Evolutionary conservation across 1,284 basidiomycete genomes (phyloP), one percentile per base, ranked within the genome.

Genomic region (Apiotrichum brassicae): DNA sequence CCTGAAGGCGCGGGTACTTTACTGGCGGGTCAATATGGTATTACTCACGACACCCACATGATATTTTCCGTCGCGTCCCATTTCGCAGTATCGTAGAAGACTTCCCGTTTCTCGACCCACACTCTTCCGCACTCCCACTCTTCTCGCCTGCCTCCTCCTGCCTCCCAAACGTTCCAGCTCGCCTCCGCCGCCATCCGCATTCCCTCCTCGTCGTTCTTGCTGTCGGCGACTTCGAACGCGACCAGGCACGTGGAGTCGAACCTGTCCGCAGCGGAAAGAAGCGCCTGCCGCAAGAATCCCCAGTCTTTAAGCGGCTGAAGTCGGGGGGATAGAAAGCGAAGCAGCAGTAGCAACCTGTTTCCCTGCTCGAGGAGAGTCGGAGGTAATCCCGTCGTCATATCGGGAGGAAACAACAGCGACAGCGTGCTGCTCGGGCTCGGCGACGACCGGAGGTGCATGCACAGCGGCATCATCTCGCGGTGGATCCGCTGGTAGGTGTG

Each of bases 91-190:
- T 89, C 85, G 68, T 93, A 95, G 64, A 97, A 90, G n/a, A 95
- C 82, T 66, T 93, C 89, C 25, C 86, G 76, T 74, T 94, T 94
- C 72, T 97, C 92, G 2, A 87, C 83, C 87, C 93, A 97, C 18
- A 91, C 84, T 48, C 86, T 82, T 1, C 87, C 88, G 76, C 91
- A 82, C 67, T 93, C 90, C 89, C 89, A 93, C 54, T 88, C 86
- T n/a, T 75, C 69, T 25, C 67, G 37, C 1, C 58, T 43, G 4
- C 68, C 66, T 16, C 68, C 66, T 34, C 68, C 68, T 11, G 65
- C 69, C 45, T 72, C 62, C 68, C 82, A 88, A 0, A 94, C 80
- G 58, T 85, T 82, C 90, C 89, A 95, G 60, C 86, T 85, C 0
- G 87, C 82, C 44, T 81, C 79, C 4, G 90, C 87, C 0, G 84